Evolutionary conservation across 129 eudicot genomes (phyloP).

Genomic region (Flaveria bidentis): DNA sequence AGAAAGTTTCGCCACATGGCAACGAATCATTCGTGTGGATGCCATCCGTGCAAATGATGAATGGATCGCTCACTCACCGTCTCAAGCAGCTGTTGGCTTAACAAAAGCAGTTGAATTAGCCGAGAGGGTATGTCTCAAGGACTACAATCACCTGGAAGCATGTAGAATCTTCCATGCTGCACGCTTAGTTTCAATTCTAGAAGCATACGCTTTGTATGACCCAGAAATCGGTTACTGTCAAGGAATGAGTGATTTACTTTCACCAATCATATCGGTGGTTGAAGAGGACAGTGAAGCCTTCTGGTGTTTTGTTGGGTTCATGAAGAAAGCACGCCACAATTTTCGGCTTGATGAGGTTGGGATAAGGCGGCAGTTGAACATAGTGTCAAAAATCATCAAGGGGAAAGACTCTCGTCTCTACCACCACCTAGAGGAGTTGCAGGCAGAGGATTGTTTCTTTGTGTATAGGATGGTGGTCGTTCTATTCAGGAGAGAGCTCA

Average conservation of each 20-base stretch:
- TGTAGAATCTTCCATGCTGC: slow-evolving; percentile 74
- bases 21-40: slow-evolving; percentile 73
- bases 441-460: slow-evolving; percentile 83
- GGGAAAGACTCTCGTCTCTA: slow-evolving; percentile 71
- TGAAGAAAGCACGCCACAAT: slow-evolving; percentile 83
- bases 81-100: slow-evolving; percentile 56
- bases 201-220: slow-evolving; percentile 73
- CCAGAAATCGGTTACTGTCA: slow-evolving; percentile 85
- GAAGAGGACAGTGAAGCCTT: slow-evolving; percentile 72
- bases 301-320: slow-evolving; percentile 85
- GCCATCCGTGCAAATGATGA: slow-evolving; percentile 75
- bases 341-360: slow-evolving; percentile 84
- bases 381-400: slow-evolving; percentile 68
- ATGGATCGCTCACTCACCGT: slow-evolving; percentile 69
- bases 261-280: slow-evolving; percentile 69
- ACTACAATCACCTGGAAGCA: slow-evolving; percentile 63
- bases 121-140: slow-evolving; percentile 59
- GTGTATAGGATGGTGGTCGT: slow-evolving; percentile 91
- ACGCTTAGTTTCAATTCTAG: slow-evolving; percentile 74
- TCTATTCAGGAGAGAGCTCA: slow-evolving; percentile 65
- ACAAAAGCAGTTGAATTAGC: slow-evolving; percentile 51
- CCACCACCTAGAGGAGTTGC: slow-evolving; percentile 66
- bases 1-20: slow-evolving; percentile 74
- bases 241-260: slow-evolving; percentile 85
- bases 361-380: slow-evolving; percentile 58